phyloP scores from a whole-genome alignment of 441 rosid species.

The Theobroma grandiflorum region DNA sequence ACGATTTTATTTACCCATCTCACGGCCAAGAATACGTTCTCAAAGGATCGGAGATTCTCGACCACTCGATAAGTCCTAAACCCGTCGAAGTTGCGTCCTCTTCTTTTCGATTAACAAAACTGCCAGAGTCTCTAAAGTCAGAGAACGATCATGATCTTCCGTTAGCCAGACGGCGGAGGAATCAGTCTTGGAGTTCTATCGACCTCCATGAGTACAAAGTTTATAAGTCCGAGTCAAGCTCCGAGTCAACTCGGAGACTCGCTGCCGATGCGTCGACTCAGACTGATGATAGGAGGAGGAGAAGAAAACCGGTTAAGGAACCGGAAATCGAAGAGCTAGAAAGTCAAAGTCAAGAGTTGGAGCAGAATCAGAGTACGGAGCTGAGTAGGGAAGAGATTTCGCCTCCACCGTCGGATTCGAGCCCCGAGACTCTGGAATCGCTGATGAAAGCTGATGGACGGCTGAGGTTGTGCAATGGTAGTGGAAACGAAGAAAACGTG shows the following conservation, averaged over 20 bases:
- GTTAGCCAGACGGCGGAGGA: slow-evolving; percentile 59
- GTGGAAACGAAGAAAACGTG: slow-evolving; percentile 37
- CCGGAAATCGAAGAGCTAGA: slow-evolving; percentile 40
- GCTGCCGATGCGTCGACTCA: slow-evolving; percentile 97
- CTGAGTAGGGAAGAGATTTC: slow-evolving; percentile 83
- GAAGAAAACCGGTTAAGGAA: slow-evolving; percentile 51
- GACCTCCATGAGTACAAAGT: slow-evolving; percentile 87
- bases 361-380: slow-evolving; percentile 54
- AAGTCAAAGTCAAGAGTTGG: slow-evolving; percentile 32
- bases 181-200: slow-evolving; percentile 86
- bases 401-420: slow-evolving; percentile 96
- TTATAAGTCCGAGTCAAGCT: slow-evolving; percentile 63
- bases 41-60: slow-evolving; percentile 88
- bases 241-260: slow-evolving; percentile 56
- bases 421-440: slow-evolving; percentile 88
- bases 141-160: slow-evolving; percentile 43
- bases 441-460: slow-evolving; percentile 86
- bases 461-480: slow-evolving; percentile 43
- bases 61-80: slow-evolving; percentile 43
- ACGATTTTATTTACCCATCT: slow-evolving; percentile 77
- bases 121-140: slow-evolving; percentile 33
- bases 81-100: slow-evolving; percentile 61
- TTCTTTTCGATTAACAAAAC: slow-evolving; percentile 47
- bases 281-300: slow-evolving; percentile 73
- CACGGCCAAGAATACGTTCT: slow-evolving; percentile 89